phyloP scores from a whole-genome alignment of 306 rosid genomes.

The Pyrus betulifolia region DNA sequence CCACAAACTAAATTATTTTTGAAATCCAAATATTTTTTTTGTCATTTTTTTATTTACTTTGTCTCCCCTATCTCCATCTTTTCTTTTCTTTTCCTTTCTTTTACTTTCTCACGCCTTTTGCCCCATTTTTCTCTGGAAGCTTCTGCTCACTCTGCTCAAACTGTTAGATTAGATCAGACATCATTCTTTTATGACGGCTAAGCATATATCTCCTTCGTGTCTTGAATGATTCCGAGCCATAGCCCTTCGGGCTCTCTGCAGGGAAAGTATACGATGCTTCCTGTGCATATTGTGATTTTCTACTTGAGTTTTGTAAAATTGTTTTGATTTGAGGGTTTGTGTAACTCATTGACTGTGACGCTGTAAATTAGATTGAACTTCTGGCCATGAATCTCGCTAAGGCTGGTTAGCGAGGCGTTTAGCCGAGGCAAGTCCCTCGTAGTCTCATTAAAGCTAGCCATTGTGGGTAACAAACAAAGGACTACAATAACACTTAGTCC shows the following conservation, averaged over 20 bases:
- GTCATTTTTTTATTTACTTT: too few species aligned
- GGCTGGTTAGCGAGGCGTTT: too few species aligned
- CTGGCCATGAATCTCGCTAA: constrained; percentile 26
- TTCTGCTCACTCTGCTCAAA: background rate
- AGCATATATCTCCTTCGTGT: constrained; percentile 34
- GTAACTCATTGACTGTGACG: constrained; percentile 63
- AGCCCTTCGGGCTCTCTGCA: constrained; percentile 49
- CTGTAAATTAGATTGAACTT: constrained; percentile 64
- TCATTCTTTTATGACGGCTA: constrained; percentile 69
- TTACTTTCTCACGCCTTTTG: too few species aligned
- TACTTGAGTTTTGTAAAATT: constrained; percentile 33
- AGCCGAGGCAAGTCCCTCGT: too few species aligned
- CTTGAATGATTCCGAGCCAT: constrained; percentile 35
- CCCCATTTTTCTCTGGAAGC: too few species aligned
- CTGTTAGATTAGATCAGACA: constrained; percentile 58
- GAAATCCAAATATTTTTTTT: too few species aligned
- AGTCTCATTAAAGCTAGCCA: too few species aligned
- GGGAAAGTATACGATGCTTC: constrained; percentile 32
- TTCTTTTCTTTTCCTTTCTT: too few species aligned
- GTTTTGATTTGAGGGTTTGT: constrained; percentile 58
- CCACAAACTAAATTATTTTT: too few species aligned
- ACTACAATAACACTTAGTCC: too few species aligned
- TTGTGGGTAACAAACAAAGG: too few species aligned
- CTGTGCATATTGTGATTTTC: constrained; percentile 39
- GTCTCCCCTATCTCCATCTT: too few species aligned